Conservation (phyloP, 768 basidiomycete species). For the Mycena maculata region DNA sequence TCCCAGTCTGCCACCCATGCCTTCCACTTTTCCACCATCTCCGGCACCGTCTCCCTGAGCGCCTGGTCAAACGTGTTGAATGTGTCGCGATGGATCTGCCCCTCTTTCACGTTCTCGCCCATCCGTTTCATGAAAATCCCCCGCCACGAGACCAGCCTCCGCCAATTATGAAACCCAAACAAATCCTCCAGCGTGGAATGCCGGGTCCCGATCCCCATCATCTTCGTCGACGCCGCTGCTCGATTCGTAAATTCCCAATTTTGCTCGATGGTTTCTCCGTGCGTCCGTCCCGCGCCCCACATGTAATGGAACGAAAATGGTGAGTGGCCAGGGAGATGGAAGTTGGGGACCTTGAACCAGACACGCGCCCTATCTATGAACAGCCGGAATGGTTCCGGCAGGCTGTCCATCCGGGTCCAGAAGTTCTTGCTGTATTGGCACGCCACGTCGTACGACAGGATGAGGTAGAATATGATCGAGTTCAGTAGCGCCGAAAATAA, state of each 20-base stretch:
- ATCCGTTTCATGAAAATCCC: background rate
- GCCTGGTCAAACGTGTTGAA: conserved; percentile 2
- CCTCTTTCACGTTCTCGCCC: conserved; percentile 2
- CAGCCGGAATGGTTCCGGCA: background rate
- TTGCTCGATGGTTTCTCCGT: background rate
- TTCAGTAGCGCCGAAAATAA: conserved; percentile 16
- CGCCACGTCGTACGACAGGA: conserved; percentile 35
- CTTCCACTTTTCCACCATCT: background rate
- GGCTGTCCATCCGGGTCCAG: background rate
- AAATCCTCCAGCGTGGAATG: conserved; percentile 1
- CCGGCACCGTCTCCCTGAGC: background rate
- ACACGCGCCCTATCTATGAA: background rate
- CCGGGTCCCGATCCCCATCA: background rate
- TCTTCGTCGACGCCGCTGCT: background rate
- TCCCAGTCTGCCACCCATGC: conserved; percentile 3
- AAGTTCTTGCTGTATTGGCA: conserved; percentile 26
- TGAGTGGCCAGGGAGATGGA: conserved; percentile 5
- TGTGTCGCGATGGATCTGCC: background rate
- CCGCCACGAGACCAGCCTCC: background rate
- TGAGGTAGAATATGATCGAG: background rate
- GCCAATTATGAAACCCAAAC: background rate
- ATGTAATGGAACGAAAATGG: background rate
- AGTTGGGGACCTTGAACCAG: conserved; percentile 14
- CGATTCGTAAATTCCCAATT: conserved; percentile 1
- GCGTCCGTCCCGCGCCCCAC: background rate